Evolutionary conservation across 139 green algal genomes (phyloP), one percentile per base, ranked within the genome.

Genomic region (Closterium sp.): DNA sequence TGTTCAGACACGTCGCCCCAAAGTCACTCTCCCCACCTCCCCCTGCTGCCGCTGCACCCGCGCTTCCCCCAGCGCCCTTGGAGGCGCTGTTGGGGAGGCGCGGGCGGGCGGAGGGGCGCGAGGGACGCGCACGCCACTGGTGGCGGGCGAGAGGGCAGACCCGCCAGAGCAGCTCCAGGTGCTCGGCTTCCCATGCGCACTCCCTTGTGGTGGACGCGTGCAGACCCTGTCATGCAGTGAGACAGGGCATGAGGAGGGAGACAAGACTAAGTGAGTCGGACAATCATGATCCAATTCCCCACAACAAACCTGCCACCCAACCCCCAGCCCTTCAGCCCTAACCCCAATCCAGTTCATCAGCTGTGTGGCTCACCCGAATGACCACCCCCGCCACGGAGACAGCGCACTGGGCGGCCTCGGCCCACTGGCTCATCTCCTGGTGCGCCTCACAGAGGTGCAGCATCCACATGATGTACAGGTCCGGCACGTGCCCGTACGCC

Each of bases 401-500:
- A 31, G 89, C 30, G 70, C 92, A 94, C 85, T 94, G 92, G 24
- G 92, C 92, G 2, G 92, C 92, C 88, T 94, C 92, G 9, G 92
- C 92, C 92, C 92, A 94, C 34, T 90, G 28, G 28, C 91, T 22
- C 30, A 50, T 89, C 88, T 93, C 92, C 84, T n/a, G n/a, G n/a
- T n/a, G n/a, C n/a, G n/a, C n/a, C n/a, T n/a, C n/a, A n/a, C n/a
- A n/a, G n/a, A n/a, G n/a, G n/a, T n/a, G n/a, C n/a, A n/a, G n/a
- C n/a, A n/a, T n/a, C n/a, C n/a, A n/a, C n/a, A n/a, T n/a, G 38
- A 94, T 93, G 31, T 93, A 88, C 4, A 94, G 88, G 79, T 94
- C 92, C 1, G 88, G 92, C 50, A 94, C 92, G 29, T 92, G 88
- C 85, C 30, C 27, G 34, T 94, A 94, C 42, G 92, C 92, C 32